phyloP scores from a whole-genome alignment of 176 grass and related monocot genomes.

The Ampelocalamus luodianensis region DNA sequence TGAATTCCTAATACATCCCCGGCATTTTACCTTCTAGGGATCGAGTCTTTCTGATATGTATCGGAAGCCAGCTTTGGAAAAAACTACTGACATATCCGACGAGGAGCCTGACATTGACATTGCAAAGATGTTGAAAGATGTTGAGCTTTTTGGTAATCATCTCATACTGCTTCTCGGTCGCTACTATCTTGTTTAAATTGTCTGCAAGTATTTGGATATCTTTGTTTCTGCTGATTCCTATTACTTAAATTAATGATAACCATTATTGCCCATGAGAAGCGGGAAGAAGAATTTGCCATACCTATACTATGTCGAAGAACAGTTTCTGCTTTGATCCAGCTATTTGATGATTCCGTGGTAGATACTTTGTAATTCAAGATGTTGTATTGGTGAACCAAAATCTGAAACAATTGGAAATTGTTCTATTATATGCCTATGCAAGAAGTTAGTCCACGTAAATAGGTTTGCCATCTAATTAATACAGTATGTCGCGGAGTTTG shows the following conservation, averaged over 20 bases:
- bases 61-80: constrained; percentile 42
- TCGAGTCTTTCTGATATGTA: constrained; percentile 87
- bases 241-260: neutral
- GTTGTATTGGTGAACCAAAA: neutral
- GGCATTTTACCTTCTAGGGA: constrained; percentile 41
- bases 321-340: neutral
- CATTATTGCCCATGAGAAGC: neutral
- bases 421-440: too few relatives aligned
- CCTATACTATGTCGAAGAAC: neutral
- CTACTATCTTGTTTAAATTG: constrained; percentile 18
- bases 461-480: neutral
- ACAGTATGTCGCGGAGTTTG: neutral
- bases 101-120: constrained; percentile 82
- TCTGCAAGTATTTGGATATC: neutral
- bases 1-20: neutral
- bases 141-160: constrained; percentile 74
- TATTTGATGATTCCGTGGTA: neutral
- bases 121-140: constrained; percentile 77
- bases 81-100: constrained; percentile 53
- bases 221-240: neutral
- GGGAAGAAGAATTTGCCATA: neutral
- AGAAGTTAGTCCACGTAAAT: neutral
- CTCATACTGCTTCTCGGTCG: neutral
- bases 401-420: constrained; percentile 6
- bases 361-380: constrained; percentile 8